These are phyloP conservation scores for Prosopis cineraria DNA, from an alignment of 306 rosid genomes.

Conservation along the genomic window DNA sequence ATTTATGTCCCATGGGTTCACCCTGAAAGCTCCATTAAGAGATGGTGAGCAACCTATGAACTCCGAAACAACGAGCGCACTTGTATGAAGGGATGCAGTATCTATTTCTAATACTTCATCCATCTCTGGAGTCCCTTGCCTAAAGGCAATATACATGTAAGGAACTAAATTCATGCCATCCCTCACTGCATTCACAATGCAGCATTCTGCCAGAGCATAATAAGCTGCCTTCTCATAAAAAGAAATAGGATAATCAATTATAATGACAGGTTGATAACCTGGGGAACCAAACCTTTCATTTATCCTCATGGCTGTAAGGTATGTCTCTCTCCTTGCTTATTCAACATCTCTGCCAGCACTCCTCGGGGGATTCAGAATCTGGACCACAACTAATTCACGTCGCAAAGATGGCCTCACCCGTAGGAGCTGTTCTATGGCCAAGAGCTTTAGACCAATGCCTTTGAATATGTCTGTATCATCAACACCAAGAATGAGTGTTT, in stretches of 20 bases:
- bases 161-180: conserved; percentile 84
- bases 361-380: conserved; percentile 72
- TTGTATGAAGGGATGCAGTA: conserved; percentile 45
- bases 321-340: conserved; percentile 54
- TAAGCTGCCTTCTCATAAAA: conserved; percentile 67
- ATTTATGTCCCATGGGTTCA: conserved; percentile 72
- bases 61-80: conserved; percentile 73
- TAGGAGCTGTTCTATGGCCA: conserved; percentile 72
- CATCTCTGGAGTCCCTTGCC: conserved; percentile 62
- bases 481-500: conserved; percentile 60
- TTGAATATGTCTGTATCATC: conserved; percentile 86
- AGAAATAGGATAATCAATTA: conserved; percentile 53
- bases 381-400: conserved; percentile 62
- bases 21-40: conserved; percentile 73
- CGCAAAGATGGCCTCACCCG: conserved; percentile 47
- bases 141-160: conserved; percentile 60
- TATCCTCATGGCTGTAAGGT: conserved; percentile 49
- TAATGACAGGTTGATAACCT: conserved; percentile 61
- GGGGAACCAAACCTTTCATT: conserved; percentile 54
- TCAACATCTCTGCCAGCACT: conserved; percentile 66
- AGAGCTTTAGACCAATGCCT: conserved; percentile 65
- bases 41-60: conserved; percentile 81
- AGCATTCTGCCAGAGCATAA: conserved; percentile 69
- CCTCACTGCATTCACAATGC: conserved; percentile 74
- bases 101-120: conserved; percentile 46